phyloP scores from a whole-genome alignment of 2,329 filamentous ascomycete species.

The Raffaelea deltoideospora region DNA sequence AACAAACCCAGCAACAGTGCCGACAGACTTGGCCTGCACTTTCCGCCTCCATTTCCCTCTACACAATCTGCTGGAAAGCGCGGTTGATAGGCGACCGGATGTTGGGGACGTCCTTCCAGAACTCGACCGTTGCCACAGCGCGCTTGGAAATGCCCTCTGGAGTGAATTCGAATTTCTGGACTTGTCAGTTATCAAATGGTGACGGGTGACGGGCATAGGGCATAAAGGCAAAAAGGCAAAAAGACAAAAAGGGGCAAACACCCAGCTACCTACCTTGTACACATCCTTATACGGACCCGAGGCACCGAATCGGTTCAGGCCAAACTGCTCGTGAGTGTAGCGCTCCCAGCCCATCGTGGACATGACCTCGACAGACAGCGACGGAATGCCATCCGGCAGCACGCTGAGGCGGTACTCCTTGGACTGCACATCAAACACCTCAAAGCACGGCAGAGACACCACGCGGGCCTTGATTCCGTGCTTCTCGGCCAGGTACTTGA shows the following conservation, averaged over 20 bases:
- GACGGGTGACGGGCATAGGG: background rate
- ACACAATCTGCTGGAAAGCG: conserved; percentile 94
- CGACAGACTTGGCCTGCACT: too few relatives aligned
- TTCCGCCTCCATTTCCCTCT: too few relatives aligned
- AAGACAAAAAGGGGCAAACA: background rate
- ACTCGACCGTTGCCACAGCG: conserved; percentile 78
- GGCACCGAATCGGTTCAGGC: conserved; percentile 96
- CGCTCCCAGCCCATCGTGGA: conserved; percentile 96
- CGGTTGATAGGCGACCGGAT: conserved; percentile 92
- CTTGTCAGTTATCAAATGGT: conserved; percentile 18
- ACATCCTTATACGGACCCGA: conserved; percentile 96
- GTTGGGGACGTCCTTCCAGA: conserved; percentile 89
- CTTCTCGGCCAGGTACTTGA: conserved; percentile 80
- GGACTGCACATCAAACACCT: conserved; percentile 85
- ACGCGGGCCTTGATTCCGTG: conserved; percentile 78
- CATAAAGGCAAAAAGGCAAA: background rate
- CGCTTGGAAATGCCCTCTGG: conserved; percentile 94
- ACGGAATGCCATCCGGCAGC: conserved; percentile 84
- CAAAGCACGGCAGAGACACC: conserved; percentile 90
- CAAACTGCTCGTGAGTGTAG: conserved; percentile 98
- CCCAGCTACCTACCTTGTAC: conserved; percentile 54
- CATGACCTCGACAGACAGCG: conserved; percentile 92
- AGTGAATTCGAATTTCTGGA: conserved; percentile 97
- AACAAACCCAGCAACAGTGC: too few relatives aligned
- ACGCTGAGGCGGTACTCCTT: conserved; percentile 93